Percentiles rank a stretch among this genome's conserved stretches.
These are phyloP conservation scores for Lupinus albus DNA, from an alignment of 306 rosid genomes.

Conservation along the genomic window DNA sequence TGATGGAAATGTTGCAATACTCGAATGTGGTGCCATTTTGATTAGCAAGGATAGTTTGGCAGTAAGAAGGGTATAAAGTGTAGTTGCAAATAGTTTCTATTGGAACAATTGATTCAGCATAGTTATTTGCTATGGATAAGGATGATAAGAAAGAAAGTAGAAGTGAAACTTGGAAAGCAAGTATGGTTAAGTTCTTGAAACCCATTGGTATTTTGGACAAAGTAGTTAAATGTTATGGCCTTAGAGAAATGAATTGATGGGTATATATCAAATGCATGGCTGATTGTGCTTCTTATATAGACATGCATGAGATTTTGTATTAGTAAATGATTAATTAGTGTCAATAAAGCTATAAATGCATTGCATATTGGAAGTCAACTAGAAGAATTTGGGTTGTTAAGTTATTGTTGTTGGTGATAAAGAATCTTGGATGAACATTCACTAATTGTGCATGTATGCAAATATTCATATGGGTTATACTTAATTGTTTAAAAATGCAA, in stretches of 20 bases:
- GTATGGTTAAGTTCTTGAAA: not conserved
- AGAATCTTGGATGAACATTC: slow-evolving; percentile 21
- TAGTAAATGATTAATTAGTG: not conserved
- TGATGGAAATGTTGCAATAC: not conserved
- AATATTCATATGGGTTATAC: not conserved
- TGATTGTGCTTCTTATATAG: slow-evolving; percentile 16
- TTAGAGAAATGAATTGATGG: not conserved
- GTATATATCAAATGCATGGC: slow-evolving; percentile 3
- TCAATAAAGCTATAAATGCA: not conserved
- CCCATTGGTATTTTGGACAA: slow-evolving; percentile 5
- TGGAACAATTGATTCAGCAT: not conserved
- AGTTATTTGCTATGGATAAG: not conserved
- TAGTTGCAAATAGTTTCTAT: not conserved
- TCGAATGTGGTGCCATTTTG: not conserved
- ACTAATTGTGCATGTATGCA: slow-evolving; percentile 29
- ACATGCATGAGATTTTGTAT: not conserved
- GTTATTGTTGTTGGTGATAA: not conserved
- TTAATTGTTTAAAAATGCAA: not conserved
- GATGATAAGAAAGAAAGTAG: not conserved
- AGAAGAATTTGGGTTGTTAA: not conserved
- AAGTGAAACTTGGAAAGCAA: not conserved
- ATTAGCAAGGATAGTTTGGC: not conserved
- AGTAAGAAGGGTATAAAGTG: not conserved
- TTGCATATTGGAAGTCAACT: slow-evolving; percentile 10
- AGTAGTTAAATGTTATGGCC: not conserved